A percentile compares a stretch with the other conserved stretches of the same genome.
phyloP scores from a whole-genome alignment of 257 asterid species.

The Solanum pennellii region DNA sequence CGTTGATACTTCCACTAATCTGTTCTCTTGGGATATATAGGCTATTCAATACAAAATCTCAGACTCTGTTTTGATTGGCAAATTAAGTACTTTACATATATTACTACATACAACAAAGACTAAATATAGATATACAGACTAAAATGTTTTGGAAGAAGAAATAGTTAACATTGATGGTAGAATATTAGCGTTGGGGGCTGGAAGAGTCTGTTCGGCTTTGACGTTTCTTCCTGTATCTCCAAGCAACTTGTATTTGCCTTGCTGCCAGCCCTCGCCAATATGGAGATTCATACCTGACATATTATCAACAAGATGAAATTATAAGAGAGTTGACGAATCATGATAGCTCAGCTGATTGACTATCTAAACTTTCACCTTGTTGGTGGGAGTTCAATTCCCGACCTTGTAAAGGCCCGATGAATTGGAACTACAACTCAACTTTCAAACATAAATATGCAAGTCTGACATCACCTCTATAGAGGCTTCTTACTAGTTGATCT shows the following conservation, averaged over 20 bases:
- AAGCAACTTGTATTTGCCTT: conserved; percentile 64
- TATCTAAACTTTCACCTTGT: not conserved
- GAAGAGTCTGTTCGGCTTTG: conserved; percentile 30
- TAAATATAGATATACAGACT: not conserved
- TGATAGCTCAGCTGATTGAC: not conserved
- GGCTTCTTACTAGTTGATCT: not conserved
- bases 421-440: not conserved
- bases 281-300: conserved; percentile 59
- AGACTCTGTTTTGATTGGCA: not conserved
- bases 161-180: not conserved
- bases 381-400: not conserved
- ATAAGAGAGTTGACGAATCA: not conserved
- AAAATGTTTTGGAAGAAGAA: not conserved
- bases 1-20: not conserved
- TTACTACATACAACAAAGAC: not conserved
- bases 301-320: not conserved
- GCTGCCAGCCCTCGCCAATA: conserved; percentile 76
- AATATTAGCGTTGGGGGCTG: conserved; percentile 11
- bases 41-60: not conserved
- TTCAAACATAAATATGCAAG: not conserved
- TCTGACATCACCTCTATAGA: not conserved
- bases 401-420: not conserved
- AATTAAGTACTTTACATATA: not conserved
- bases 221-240: conserved; percentile 73
- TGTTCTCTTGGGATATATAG: not conserved